Evolutionary conservation across 2,329 filamentous ascomycete species (phyloP), one percentile per base, ranked within the genome.

Genomic region (Fusarium sp.): DNA sequence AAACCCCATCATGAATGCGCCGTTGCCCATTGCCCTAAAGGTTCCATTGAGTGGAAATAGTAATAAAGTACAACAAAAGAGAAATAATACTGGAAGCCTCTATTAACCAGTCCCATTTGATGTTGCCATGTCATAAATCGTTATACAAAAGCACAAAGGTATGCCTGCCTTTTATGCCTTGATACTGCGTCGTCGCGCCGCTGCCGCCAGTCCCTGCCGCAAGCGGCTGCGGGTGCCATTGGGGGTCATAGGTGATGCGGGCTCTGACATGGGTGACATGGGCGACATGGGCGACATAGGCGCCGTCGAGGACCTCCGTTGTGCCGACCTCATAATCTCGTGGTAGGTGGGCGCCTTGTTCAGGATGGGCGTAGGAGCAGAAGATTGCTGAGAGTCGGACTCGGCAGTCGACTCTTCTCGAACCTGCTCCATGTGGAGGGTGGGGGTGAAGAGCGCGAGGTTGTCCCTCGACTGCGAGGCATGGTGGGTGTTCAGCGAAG

Each of bases 261-360:
- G 74, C 58, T 61, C 76, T 43, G 59, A 76, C 71, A 76, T 75
- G 15, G 73, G 72, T 30, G 73, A 76, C 64, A 68, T 77, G 48
- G 75, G 76, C 48, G 75, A 76, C n/a, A n/a, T 23, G 18, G 18
- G 18, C 18, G 18, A 23, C 65, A 72, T 70, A 55, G 72, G 71
- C 11, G 73, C 65, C 30, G 69, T 72, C 34, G 77, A 73, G 55
- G 71, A 71, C 50, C 71, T 84, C 75, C 82, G 83, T 75, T 82
- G 82, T 39, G 84, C 81, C 1, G 79, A 76, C 68, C 74, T 78
- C 44, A 87, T 76, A 52, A 87, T 84, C 43, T 87, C 84, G 48
- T 84, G 82, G 75, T 86, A 87, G 7, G 81, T 85, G 31, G n/a
- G 85, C 77, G 57, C 69, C 30, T 66, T 69, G 36, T 75, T 66